These are phyloP conservation scores for Albatrellus ellisii DNA, from an alignment of 768 basidiomycete species.

Conservation along the genomic window DNA sequence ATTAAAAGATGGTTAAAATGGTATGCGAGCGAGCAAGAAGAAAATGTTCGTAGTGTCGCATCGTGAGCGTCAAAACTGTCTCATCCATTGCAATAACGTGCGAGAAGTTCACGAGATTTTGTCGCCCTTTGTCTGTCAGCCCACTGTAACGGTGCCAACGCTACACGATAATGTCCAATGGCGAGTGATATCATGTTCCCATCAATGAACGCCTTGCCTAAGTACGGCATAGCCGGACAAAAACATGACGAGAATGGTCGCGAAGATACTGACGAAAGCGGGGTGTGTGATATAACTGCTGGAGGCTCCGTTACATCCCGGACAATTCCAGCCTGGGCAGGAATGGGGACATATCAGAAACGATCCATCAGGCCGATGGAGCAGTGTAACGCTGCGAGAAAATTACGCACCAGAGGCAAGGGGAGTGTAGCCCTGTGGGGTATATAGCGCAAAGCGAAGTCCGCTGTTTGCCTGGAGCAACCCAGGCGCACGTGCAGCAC, in stretches of 20 bases:
- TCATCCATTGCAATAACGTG: too few species aligned
- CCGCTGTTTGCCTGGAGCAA: constrained; percentile 55
- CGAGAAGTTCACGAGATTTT: too few species aligned
- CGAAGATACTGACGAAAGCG: constrained; percentile 37
- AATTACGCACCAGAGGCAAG: constrained; percentile 35
- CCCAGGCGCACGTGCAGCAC: constrained; percentile 44
- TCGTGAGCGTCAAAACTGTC: too few species aligned
- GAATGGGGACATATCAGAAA: neutral
- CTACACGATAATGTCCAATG: too few species aligned
- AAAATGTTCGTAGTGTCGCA: too few species aligned
- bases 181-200: too few species aligned
- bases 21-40: too few species aligned
- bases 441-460: constrained; percentile 75
- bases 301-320: constrained; percentile 31
- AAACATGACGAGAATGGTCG: constrained; percentile 49
- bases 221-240: constrained; percentile 52
- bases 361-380: too few species aligned
- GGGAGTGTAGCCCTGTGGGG: constrained; percentile 58
- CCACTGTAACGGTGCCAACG: too few species aligned
- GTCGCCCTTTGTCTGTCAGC: too few species aligned
- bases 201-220: constrained; percentile 22
- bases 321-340: constrained; percentile 41
- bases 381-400: neutral
- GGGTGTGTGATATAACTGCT: constrained; percentile 32
- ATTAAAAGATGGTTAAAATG: too few species aligned